A percentile compares a stretch with the other conserved stretches of the same genome.
These are phyloP conservation scores for Hericium coralloides DNA, from an alignment of 768 basidiomycete genomes.

Conservation along the genomic window DNA sequence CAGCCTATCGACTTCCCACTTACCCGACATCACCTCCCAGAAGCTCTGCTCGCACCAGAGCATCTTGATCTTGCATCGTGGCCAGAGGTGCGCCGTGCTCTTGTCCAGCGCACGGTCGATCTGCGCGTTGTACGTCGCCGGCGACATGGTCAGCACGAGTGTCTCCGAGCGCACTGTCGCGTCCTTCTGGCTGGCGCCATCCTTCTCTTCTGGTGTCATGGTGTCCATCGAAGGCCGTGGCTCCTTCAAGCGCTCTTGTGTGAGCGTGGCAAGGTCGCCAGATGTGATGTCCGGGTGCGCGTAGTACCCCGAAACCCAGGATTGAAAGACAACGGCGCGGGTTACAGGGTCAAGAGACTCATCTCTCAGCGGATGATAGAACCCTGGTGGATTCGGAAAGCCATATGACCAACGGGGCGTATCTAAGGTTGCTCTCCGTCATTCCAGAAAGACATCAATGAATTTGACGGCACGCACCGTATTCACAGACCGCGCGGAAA, in stretches of 20 bases:
- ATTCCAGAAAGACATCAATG: background rate
- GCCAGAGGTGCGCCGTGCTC: constrained; percentile 3
- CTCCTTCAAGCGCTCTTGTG: constrained; percentile 1
- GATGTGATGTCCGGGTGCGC: constrained; percentile 5
- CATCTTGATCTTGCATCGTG: constrained; percentile 11
- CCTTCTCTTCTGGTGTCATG: constrained; percentile 4
- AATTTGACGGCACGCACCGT: constrained; percentile 3
- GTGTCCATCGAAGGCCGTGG: constrained; percentile 7
- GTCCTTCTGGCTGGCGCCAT: constrained; percentile 9
- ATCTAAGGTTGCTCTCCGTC: background rate
- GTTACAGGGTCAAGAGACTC: constrained; percentile 1
- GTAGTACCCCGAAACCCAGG: constrained; percentile 14
- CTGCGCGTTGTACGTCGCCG: constrained; percentile 3
- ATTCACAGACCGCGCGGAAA: constrained; percentile 11
- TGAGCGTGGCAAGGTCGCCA: constrained; percentile 2
- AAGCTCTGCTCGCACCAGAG: constrained; percentile 10
- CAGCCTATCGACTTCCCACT: constrained; percentile 9
- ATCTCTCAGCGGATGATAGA: constrained; percentile 9
- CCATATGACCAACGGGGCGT: constrained; percentile 8
- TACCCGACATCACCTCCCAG: constrained; percentile 9
- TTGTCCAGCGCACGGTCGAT: constrained; percentile 5
- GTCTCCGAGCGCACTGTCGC: constrained; percentile 10
- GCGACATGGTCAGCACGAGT: constrained; percentile 8
- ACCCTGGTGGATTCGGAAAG: constrained; percentile 4
- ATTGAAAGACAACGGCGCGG: constrained; percentile 11